Base-by-base conservation (phyloP, 2,329 filamentous ascomycete species). In the Xylariales sp. region DNA sequence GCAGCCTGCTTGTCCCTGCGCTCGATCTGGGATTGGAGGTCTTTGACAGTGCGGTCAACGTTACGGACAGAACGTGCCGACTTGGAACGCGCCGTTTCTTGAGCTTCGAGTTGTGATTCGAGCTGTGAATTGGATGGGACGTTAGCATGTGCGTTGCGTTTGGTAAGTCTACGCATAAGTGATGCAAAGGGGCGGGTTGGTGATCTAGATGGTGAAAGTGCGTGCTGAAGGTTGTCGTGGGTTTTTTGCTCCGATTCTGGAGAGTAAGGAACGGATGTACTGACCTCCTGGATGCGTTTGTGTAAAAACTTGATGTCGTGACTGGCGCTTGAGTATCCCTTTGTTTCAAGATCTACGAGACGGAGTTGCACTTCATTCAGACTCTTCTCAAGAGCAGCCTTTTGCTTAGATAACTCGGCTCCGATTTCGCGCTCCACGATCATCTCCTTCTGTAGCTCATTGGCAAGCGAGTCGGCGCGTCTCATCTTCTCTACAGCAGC, bases 401-500 rank as follows among this genome's bases (percentile, higher is more conserved):
- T 97, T 51, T 95, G 88, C 60, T 90, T 90, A 62, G 93, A 88
- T 42, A 97, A 72, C 51, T 86, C 80, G 4, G 84, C 80, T 53
- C 83, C 89, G 24, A 78, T 77, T 58, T 97, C 93, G 8, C 91
- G 81, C 67, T 96, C 91, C 6, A 78, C 79, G 14, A 83, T 80
- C 47, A 96, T 88, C 56, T 98, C 93, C 62, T 93, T 95, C 58
- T 97, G 91, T 49, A 95, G 83, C 64, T 98, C 93, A 7, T 84
- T 80, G 1, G 83, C 84, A 22, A 97, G 70, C 4, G 88, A 86
- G 58, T 98, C 91, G 2, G 93, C 88, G 18, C 91, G 83, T 42
- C 91, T 81, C 93, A 98, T 98, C 73, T 97, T 97, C 56, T 93
- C 91, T 29, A 97, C 84, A 0, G 91, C 91, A 3, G 93, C 91